Percentiles rank a stretch among this genome's conserved stretches.
These are phyloP conservation scores for Westerdykella ornata DNA, from an alignment of 2,329 filamentous ascomycete species.

Conservation along the genomic window DNA sequence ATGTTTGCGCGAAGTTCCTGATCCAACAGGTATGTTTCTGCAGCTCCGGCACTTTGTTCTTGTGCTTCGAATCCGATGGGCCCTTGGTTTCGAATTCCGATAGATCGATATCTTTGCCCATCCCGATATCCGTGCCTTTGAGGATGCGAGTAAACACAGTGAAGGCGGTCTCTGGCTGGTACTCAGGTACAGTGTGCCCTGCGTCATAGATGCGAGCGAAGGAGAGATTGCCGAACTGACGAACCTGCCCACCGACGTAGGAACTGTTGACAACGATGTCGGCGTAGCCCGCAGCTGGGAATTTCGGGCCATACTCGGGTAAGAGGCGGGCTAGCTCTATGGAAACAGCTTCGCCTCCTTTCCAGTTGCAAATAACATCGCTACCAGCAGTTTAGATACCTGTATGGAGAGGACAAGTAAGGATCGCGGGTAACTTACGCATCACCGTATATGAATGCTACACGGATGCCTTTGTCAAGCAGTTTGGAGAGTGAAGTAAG, in stretches of 20 bases:
- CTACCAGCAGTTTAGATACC: constrained; percentile 1
- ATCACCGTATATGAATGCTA: constrained; percentile 66
- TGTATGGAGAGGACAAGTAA: neutral
- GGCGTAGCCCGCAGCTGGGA: constrained; percentile 62
- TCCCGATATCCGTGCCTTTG: constrained; percentile 43
- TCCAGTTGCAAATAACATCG: constrained; percentile 53
- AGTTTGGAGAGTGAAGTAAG: constrained; percentile 39
- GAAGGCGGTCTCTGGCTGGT: constrained; percentile 43
- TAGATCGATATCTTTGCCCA: constrained; percentile 47
- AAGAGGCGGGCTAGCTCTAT: constrained; percentile 44
- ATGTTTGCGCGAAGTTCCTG: constrained; percentile 47
- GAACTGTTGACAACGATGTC: constrained; percentile 61
- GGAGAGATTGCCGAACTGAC: constrained; percentile 63
- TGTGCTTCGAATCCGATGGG: constrained; percentile 51
- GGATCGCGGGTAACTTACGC: constrained; percentile 23
- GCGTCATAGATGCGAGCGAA: constrained; percentile 48
- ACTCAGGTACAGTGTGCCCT: constrained; percentile 46
- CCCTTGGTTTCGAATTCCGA: constrained; percentile 53
- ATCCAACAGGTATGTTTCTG: constrained; percentile 56
- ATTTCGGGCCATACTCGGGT: constrained; percentile 46
- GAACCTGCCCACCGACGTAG: constrained; percentile 63
- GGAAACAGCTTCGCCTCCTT: constrained; percentile 68
- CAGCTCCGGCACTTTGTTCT: constrained; percentile 46
- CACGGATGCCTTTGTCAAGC: constrained; percentile 40
- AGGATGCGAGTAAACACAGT: constrained; percentile 49